phyloP scores from a whole-genome alignment of 371 early-diverging fungal genomes.

The Mortierella sp. region DNA sequence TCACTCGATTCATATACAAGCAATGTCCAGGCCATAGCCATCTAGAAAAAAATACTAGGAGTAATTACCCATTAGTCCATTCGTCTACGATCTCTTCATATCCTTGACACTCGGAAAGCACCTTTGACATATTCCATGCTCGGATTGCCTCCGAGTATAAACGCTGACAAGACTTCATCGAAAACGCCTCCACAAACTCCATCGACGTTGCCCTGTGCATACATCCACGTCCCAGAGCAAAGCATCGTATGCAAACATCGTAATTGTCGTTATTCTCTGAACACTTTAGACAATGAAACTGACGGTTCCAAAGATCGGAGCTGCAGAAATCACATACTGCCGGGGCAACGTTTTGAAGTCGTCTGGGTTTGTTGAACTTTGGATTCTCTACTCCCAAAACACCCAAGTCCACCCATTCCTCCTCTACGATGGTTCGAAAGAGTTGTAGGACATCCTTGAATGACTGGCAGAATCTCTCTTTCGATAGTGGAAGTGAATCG shows the following conservation, averaged over 20 bases:
- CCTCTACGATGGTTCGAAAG: conserved; percentile 35
- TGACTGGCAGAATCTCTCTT: conserved; percentile 24
- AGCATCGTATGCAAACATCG: conserved; percentile 38
- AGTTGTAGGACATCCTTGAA: conserved; percentile 33
- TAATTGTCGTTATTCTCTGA: conserved; percentile 16
- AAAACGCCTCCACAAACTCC: conserved; percentile 40
- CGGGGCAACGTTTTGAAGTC: conserved; percentile 16
- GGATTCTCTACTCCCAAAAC: neutral
- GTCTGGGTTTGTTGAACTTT: conserved; percentile 17
- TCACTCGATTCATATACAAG: neutral
- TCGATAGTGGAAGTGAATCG: conserved; percentile 4
- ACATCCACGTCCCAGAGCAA: conserved; percentile 44
- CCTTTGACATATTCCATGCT: conserved; percentile 40
- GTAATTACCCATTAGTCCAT: conserved; percentile 27
- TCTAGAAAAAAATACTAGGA: neutral
- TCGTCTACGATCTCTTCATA: conserved; percentile 6
- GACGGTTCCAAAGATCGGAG: conserved; percentile 55
- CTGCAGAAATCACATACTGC: conserved; percentile 54
- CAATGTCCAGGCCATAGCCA: neutral
- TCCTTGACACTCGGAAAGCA: conserved; percentile 5
- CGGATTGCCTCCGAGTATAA: conserved; percentile 22
- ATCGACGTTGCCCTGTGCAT: conserved; percentile 25
- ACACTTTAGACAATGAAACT: conserved; percentile 61
- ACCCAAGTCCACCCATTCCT: conserved; percentile 46
- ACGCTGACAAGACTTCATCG: conserved; percentile 25